phyloP scores from a whole-genome alignment of 2,329 filamentous ascomycete species.

The Dactylellina leptospora region DNA sequence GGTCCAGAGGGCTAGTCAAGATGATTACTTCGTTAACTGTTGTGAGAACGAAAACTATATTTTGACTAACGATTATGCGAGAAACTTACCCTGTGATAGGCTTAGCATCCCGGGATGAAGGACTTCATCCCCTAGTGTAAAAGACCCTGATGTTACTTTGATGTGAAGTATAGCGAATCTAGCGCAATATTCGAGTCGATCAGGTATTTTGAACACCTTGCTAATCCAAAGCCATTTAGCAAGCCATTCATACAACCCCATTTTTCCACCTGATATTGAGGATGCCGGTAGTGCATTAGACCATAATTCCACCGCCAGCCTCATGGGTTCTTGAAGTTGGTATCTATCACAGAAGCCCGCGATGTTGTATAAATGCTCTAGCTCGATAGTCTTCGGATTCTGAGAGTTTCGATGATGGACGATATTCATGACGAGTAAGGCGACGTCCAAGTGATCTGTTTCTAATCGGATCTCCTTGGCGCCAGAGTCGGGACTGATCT shows the following conservation, averaged over 20 bases:
- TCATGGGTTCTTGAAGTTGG: not conserved
- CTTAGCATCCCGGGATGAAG: not conserved
- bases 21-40: no score
- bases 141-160: not conserved
- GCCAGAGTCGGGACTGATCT: not conserved
- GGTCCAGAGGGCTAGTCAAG: no score
- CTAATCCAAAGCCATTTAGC: not conserved
- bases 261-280: not conserved
- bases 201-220: not conserved
- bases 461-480: not conserved
- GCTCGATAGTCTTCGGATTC: not conserved
- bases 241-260: not conserved
- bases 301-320: not conserved
- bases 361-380: not conserved
- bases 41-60: no score
- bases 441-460: not conserved
- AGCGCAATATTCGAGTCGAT: not conserved
- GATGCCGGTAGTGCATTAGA: not conserved
- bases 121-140: not conserved
- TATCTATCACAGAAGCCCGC: conserved; percentile 1
- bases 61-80: no score
- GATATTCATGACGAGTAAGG: not conserved
- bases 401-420: not conserved
- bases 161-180: not conserved
- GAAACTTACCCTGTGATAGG: not conserved